These are phyloP conservation scores for Mycena haematopus DNA, from an alignment of 768 basidiomycete genomes.

Conservation along the genomic window DNA sequence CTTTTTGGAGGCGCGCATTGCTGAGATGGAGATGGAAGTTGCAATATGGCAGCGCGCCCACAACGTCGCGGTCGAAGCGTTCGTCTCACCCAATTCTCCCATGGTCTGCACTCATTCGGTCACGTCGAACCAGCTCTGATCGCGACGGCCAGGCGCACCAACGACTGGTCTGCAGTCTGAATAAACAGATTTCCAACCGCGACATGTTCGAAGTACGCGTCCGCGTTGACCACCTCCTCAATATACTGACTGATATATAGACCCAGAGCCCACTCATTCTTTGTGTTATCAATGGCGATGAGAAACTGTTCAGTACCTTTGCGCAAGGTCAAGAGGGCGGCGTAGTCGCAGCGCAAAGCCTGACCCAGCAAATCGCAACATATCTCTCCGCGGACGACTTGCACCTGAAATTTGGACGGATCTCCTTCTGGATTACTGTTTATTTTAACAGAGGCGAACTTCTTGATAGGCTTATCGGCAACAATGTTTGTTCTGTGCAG, in stretches of 20 bases:
- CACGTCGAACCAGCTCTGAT: slow-evolving; percentile 44
- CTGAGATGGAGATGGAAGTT: slow-evolving; percentile 73
- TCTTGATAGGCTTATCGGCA: slow-evolving; percentile 53
- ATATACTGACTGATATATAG: slow-evolving; percentile 33
- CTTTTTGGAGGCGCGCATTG: slow-evolving; percentile 67
- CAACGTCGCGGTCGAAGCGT: slow-evolving; percentile 61
- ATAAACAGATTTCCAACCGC: slow-evolving; percentile 65
- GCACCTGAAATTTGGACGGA: slow-evolving; percentile 58
- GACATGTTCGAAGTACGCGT: slow-evolving; percentile 56
- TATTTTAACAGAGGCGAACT: slow-evolving; percentile 71
- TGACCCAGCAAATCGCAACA: slow-evolving; percentile 74
- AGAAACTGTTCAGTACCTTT: slow-evolving; percentile 68
- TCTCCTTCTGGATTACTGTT: slow-evolving; percentile 79
- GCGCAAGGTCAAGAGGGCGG: slow-evolving; percentile 72
- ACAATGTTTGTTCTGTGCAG: slow-evolving; percentile 64
- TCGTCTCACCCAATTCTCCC: neutral
- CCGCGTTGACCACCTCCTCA: neutral
- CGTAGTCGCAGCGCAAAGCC: slow-evolving; percentile 62
- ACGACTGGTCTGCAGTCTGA: slow-evolving; percentile 67
- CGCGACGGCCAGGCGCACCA: slow-evolving; percentile 72
- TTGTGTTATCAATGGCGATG: slow-evolving; percentile 78
- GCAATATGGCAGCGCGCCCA: slow-evolving; percentile 76
- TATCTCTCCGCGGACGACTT: slow-evolving; percentile 68
- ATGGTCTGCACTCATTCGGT: neutral
- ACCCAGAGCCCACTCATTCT: slow-evolving; percentile 72